Evolutionary conservation across 441 rosid genomes (phyloP).

Genomic region (Syzygium malaccense): DNA sequence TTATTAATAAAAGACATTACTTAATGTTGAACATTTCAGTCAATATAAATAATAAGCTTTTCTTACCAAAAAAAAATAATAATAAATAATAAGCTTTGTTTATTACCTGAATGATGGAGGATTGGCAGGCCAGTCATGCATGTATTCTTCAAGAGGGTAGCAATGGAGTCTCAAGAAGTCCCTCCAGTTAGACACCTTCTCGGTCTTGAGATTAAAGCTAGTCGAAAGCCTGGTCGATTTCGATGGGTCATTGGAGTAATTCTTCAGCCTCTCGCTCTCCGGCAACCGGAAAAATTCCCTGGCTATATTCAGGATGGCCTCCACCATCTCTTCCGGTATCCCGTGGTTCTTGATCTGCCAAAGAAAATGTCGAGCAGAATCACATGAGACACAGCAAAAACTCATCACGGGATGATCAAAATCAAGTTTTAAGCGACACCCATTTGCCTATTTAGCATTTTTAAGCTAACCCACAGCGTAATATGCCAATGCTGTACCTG

Average conservation of each 20-base stretch:
- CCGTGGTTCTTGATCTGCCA: constrained; percentile 50
- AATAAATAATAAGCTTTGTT: background rate
- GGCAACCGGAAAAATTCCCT: constrained; percentile 43
- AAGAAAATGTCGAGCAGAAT: background rate
- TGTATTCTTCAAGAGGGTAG: constrained; percentile 37
- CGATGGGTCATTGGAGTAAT: constrained; percentile 38
- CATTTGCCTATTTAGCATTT: background rate
- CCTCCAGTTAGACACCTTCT: constrained; percentile 54
- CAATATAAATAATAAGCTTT: background rate
- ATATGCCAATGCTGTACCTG: constrained; percentile 23
- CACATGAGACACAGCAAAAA: background rate
- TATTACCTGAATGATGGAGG: constrained; percentile 40
- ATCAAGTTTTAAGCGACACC: background rate
- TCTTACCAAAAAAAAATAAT: too few relatives aligned
- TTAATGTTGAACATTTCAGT: background rate
- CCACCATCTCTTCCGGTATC: constrained; percentile 20
- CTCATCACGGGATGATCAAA: background rate
- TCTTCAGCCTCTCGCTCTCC: constrained; percentile 43
- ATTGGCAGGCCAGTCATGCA: constrained; percentile 48
- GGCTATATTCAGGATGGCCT: constrained; percentile 23
- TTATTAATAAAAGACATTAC: background rate
- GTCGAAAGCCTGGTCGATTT: constrained; percentile 43
- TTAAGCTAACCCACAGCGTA: background rate
- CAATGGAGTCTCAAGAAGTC: constrained; percentile 56
- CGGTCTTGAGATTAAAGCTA: constrained; percentile 42